Conservation (phyloP, 2,329 filamentous ascomycete species). For the Myriosclerotinia curreyana region DNA sequence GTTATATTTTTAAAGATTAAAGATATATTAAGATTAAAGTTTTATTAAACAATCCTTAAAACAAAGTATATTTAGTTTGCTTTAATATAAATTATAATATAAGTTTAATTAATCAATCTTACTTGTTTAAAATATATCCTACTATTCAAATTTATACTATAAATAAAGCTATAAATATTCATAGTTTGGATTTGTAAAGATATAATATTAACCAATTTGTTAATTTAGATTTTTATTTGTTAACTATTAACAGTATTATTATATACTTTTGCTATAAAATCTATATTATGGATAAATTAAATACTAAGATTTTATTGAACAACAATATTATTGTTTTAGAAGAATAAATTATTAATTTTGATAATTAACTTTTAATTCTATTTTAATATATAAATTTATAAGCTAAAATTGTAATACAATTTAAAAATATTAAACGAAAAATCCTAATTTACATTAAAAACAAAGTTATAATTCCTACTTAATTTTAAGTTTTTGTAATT, state of each 20-base stretch:
- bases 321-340: background rate
- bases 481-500: too few species aligned
- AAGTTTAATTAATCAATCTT: too few species aligned
- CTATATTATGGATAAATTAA: background rate
- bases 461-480: too few species aligned
- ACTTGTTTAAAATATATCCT: too few species aligned
- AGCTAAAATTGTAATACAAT: background rate
- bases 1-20: too few species aligned
- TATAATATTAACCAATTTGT: background rate
- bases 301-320: background rate
- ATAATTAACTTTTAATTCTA: background rate
- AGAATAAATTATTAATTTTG: background rate
- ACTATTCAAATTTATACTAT: too few species aligned
- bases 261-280: background rate
- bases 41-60: too few species aligned
- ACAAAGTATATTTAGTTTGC: too few species aligned
- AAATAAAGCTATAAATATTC: background rate
- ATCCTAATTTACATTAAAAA: too few species aligned
- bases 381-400: background rate
- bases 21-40: too few species aligned
- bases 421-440: background rate
- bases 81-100: too few species aligned
- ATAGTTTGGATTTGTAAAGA: background rate
- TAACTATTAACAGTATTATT: background rate
- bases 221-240: background rate